phyloP scores from a whole-genome alignment of 495 filamentous ascomycete species.

The Aspergillus baeticus region DNA sequence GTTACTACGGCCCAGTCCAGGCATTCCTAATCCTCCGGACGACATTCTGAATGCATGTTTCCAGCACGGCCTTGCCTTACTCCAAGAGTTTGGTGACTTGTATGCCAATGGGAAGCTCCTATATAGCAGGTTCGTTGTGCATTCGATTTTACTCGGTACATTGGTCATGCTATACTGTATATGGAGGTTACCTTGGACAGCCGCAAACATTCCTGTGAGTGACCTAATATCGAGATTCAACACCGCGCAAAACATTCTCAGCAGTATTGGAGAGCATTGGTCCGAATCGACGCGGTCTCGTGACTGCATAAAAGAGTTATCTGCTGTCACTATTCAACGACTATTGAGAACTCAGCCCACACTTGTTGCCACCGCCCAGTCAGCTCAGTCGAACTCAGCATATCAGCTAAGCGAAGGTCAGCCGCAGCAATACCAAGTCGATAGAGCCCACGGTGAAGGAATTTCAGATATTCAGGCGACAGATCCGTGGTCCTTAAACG shows the following conservation, averaged over 20 bases:
- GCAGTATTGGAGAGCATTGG: conserved; percentile 49
- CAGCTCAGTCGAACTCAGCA: conserved; percentile 1
- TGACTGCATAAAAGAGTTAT: conserved; percentile 44
- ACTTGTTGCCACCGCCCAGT: conserved; percentile 2
- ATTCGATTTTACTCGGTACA: conserved; percentile 41
- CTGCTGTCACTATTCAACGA: conserved; percentile 35
- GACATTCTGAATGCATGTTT: conserved; percentile 34
- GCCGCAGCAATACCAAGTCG: background rate
- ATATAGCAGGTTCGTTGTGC: conserved; percentile 41
- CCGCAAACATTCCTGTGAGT: conserved; percentile 35
- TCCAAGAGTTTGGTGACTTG: conserved; percentile 34
- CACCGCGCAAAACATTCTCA: conserved; percentile 41
- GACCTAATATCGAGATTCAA: conserved; percentile 37
- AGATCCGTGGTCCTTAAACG: background rate
- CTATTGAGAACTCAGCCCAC: conserved; percentile 24
- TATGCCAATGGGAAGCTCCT: conserved; percentile 34
- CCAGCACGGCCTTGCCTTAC: conserved; percentile 33
- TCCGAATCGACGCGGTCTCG: conserved; percentile 40
- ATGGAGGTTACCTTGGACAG: conserved; percentile 35
- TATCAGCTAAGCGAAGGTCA: background rate
- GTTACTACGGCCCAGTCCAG: conserved; percentile 41
- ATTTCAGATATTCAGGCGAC: background rate
- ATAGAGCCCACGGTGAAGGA: background rate
- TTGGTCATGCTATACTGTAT: conserved; percentile 44
- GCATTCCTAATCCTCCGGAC: conserved; percentile 39